Percentiles rank a stretch among this genome's conserved stretches.
Conservation (phyloP, 2,329 filamentous ascomycete species). For the Orbilia brochopaga region DNA sequence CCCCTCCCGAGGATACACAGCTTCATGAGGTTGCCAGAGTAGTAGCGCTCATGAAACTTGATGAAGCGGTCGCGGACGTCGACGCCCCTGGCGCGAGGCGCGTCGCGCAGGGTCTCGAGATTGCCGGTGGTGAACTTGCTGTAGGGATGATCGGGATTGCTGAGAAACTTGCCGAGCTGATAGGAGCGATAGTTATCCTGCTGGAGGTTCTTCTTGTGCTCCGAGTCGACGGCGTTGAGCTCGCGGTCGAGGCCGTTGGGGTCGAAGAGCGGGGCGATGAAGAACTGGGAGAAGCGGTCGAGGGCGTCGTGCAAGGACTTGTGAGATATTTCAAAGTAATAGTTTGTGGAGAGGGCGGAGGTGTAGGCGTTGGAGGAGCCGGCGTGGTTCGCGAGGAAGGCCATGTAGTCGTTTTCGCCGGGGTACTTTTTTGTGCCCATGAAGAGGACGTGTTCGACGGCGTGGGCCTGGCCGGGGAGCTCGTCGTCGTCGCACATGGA, state of each 20-base stretch:
- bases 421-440: conserved; percentile 99
- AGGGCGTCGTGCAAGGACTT: conserved; percentile 80
- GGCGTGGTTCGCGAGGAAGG: conserved; percentile 87
- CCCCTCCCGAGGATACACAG: conserved; percentile 77
- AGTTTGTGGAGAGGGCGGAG: conserved; percentile 90
- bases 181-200: conserved; percentile 86
- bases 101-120: conserved; percentile 80
- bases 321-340: conserved; percentile 93
- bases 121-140: conserved; percentile 93
- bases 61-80: conserved; percentile 91
- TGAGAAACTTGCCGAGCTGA: conserved; percentile 85
- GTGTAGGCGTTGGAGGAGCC: conserved; percentile 96
- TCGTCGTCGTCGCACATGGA: conserved; percentile 90
- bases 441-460: conserved; percentile 93
- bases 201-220: conserved; percentile 97
- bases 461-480: conserved; percentile 80
- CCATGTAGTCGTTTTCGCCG: conserved; percentile 91
- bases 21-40: conserved; percentile 94
- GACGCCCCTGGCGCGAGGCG: conserved; percentile 77
- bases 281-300: conserved; percentile 93
- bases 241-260: conserved; percentile 85
- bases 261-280: conserved; percentile 84
- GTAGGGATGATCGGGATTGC: conserved; percentile 84
- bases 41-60: conserved; percentile 85
- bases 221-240: conserved; percentile 85